phyloP scores from a whole-genome alignment of 1,284 basidiomycete genomes.

The Malassezia sp. region DNA sequence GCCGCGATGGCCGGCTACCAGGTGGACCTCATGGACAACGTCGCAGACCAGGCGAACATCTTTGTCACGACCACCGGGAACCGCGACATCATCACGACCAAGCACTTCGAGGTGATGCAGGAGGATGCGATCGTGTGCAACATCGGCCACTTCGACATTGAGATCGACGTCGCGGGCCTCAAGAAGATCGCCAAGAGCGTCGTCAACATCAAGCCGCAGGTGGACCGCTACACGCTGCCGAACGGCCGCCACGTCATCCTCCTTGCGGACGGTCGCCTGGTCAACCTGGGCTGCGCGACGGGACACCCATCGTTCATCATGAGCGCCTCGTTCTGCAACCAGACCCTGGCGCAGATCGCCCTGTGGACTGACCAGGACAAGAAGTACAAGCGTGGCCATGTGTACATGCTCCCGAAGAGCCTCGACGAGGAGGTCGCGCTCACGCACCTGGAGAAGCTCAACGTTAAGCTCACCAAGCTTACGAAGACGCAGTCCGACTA shows the following conservation, averaged over 20 bases:
- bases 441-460: constrained; percentile 79
- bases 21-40: constrained; percentile 96
- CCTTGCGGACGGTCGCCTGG: constrained; percentile 94
- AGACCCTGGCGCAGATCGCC: constrained; percentile 94
- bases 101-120: constrained; percentile 87
- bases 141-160: constrained; percentile 97
- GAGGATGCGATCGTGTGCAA: constrained; percentile 99
- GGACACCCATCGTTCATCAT: constrained; percentile 69
- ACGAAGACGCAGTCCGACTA: constrained; percentile 70
- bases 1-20: constrained; percentile 99
- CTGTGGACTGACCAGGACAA: constrained; percentile 72
- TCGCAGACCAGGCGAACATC: constrained; percentile 73
- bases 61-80: constrained; percentile 99
- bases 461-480: constrained; percentile 83
- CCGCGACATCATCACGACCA: constrained; percentile 87
- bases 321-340: constrained; percentile 99
- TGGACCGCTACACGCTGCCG: constrained; percentile 87
- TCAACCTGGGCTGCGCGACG: constrained; percentile 79
- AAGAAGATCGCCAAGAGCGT: constrained; percentile 77
- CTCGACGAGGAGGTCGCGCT: constrained; percentile 98
- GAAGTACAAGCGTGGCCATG: constrained; percentile 60
- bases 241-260: constrained; percentile 69
- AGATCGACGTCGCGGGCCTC: constrained; percentile 98
- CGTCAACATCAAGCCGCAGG: constrained; percentile 96
- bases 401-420: constrained; percentile 68